A percentile compares a stretch with the other conserved stretches of the same genome.
Conservation (phyloP, 179 eudicot genomes). For the Vitellaria paradoxa region DNA sequence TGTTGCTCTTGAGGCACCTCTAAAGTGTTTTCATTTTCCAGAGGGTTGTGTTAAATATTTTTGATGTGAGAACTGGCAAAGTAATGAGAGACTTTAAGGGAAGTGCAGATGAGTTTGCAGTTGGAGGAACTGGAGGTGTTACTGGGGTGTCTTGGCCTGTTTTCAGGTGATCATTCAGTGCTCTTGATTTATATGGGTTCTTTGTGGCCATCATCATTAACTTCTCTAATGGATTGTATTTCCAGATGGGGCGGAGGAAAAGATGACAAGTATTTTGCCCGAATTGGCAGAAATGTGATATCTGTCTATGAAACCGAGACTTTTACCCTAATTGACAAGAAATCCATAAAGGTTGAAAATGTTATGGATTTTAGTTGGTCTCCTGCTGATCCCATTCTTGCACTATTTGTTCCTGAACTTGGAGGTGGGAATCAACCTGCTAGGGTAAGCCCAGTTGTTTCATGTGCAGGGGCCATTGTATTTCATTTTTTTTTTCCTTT, state of each 20-base stretch:
- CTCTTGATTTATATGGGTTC: too few relatives aligned
- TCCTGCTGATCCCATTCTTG: conserved; percentile 76
- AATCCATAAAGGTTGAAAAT: conserved; percentile 83
- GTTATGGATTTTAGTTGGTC: conserved; percentile 90
- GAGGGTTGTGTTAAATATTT: conserved; percentile 76
- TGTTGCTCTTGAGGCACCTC: conserved; percentile 7
- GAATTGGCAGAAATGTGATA: conserved; percentile 79
- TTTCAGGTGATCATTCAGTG: conserved; percentile 44
- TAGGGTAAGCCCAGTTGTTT: conserved; percentile 38
- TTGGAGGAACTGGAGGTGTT: conserved; percentile 85
- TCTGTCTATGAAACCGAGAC: conserved; percentile 93
- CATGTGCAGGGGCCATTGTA: not conserved
- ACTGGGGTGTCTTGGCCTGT: conserved; percentile 93
- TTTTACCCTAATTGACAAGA: conserved; percentile 78
- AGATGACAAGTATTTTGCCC: conserved; percentile 86
- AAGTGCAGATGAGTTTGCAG: conserved; percentile 82
- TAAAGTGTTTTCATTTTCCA: conserved; percentile 26
- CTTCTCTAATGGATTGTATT: not conserved
- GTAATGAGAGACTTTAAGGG: conserved; percentile 88
- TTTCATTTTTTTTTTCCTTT: too few relatives aligned
- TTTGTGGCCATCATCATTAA: not conserved
- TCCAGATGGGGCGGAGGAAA: conserved; percentile 92
- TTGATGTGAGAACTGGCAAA: conserved; percentile 90
- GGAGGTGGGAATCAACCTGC: conserved; percentile 88
- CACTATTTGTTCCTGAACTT: conserved; percentile 82